Base-by-base conservation (phyloP, 257 asterid species). In the Gentiana macrophylla region DNA sequence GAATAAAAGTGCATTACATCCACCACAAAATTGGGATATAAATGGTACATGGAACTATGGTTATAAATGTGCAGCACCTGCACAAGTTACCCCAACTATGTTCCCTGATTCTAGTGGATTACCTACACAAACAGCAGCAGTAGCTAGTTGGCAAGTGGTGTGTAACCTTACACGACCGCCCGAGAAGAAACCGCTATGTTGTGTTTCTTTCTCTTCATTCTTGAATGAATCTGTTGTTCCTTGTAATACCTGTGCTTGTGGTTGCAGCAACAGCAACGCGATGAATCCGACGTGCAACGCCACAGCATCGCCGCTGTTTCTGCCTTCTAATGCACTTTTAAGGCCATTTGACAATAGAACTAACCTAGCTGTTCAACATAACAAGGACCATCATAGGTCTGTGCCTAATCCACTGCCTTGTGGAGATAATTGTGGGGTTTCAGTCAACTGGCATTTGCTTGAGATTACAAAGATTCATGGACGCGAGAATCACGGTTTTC, bases 171-270 rank as follows among this genome's bases (percentile, higher is more conserved):
- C 83, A 0, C 55, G 43, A 9, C 43, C 43, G 12, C 55, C 70
- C 12, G 24, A 49, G 2, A 74, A 62, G 67, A 78, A 64, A 45
- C 72, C 86, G 0, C 67, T 59, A 3, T 86, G 95, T 3, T 83
- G 95, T 8, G 95, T 86, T 2, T 77, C 91, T 5, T 83, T 86
- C 65, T 83, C 95, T 0, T 61, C 95, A 0, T 86, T 75, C 75
- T 86, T 75, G 67, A 79, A 83, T 1, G 83, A 81, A 6, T 81
- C 95, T 2, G 78, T 79, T 2, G 35, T 86, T 32, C 95, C 95
- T 5, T 86, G 95, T 80, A 74, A 69, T 38, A 81, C 91, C 0
- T 86, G 95, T 4, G 94, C 95, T 0, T 86, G 94, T 38, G 95
- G 95, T 12, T 83, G 94, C 55, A 54, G 51, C 0, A 34, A 5